Percentiles rank a stretch among this genome's conserved stretches.
These are phyloP conservation scores for Dactylonectria estremocensis DNA, from an alignment of 2,329 filamentous ascomycete genomes.

Conservation along the genomic window DNA sequence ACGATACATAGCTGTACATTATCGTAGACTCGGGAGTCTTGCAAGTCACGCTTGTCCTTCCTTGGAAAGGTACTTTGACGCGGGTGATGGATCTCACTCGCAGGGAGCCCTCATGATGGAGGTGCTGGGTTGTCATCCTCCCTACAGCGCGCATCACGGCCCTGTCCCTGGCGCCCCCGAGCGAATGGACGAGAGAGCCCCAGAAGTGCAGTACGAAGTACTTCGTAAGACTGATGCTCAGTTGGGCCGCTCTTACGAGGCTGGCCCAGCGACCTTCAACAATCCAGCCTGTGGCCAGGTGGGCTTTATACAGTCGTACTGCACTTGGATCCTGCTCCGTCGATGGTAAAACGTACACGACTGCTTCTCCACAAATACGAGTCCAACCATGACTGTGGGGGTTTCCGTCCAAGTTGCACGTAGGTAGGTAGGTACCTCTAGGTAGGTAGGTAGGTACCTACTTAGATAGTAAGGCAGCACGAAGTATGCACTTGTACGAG, in stretches of 20 bases:
- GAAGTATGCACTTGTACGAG: no score
- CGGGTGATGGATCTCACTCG: conserved; percentile 7
- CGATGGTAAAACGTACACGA: background rate
- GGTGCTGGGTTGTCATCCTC: background rate
- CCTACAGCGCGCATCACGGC: background rate
- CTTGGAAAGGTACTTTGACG: conserved; percentile 8
- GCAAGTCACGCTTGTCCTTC: conserved; percentile 16
- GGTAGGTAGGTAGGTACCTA: no score
- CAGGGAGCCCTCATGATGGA: background rate
- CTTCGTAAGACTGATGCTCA: background rate
- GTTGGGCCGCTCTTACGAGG: conserved; percentile 5
- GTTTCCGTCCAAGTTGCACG: background rate
- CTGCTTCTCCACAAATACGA: conserved; percentile 5
- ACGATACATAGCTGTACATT: background rate
- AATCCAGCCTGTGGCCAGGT: background rate
- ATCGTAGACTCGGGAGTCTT: conserved; percentile 1
- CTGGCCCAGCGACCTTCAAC: background rate
- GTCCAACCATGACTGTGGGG: background rate
- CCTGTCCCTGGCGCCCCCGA: conserved; percentile 8
- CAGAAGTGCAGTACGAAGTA: background rate
- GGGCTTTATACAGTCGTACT: background rate
- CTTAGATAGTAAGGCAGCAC: no score
- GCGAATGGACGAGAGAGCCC: conserved; percentile 10
- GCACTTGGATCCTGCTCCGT: background rate
- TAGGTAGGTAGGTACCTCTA: no score